A percentile compares a stretch with the other conserved stretches of the same genome.
Conservation (phyloP, 192 early-diverging fungal genomes). For the Backusella liffmaniae region DNA sequence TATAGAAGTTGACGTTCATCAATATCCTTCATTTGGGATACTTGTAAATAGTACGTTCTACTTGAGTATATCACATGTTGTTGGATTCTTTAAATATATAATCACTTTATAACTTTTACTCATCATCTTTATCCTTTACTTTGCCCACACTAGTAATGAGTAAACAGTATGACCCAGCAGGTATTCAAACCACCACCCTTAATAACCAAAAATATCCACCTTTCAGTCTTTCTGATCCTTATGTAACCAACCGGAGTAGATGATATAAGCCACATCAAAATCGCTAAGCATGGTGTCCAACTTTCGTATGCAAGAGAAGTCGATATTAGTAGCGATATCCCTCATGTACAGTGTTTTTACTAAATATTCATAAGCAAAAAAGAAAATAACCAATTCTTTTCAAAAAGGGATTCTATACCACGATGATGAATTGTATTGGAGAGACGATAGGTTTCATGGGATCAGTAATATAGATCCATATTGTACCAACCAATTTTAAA, state of each 20-base stretch:
- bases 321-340: slow-evolving; percentile 11
- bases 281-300: slow-evolving; percentile 20
- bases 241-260: not conserved
- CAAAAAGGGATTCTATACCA: slow-evolving; percentile 36
- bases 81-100: not conserved
- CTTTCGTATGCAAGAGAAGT: slow-evolving; percentile 26
- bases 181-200: not conserved
- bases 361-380: not conserved
- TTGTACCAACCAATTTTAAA: not conserved
- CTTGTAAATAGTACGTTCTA: not conserved
- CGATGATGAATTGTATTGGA: slow-evolving; percentile 45
- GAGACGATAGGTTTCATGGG: slow-evolving; percentile 39
- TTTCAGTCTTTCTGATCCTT: not conserved
- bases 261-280: not conserved
- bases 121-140: not conserved
- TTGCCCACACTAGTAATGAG: not conserved
- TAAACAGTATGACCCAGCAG: not conserved
- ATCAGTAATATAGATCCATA: slow-evolving; percentile 20
- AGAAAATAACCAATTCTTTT: not conserved
- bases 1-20: not conserved
- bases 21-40: not conserved
- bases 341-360: slow-evolving; percentile 10
- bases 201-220: not conserved
- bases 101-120: not conserved
- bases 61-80: not conserved